A percentile compares a stretch with the other conserved stretches of the same genome.
Evolutionary conservation across 2,329 filamentous ascomycete genomes (phyloP).

Genomic region (Penicillium sp.): DNA sequence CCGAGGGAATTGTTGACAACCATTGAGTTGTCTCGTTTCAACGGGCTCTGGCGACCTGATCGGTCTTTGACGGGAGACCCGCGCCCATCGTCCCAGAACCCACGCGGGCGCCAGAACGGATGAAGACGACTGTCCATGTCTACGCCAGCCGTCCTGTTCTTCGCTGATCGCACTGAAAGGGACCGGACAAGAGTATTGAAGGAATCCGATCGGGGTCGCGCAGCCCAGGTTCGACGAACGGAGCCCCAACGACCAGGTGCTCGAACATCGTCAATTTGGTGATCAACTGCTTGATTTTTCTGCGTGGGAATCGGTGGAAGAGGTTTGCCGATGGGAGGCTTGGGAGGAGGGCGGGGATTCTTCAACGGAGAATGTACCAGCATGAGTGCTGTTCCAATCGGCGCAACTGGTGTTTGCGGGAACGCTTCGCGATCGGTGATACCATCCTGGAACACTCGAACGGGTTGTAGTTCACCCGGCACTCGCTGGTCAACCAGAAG

Average conservation of each 20-base stretch:
- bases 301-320: constrained; percentile 54
- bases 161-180: constrained; percentile 41
- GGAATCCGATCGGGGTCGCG: constrained; percentile 42
- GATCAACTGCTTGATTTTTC: constrained; percentile 18
- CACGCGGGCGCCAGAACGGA: constrained; percentile 62
- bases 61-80: constrained; percentile 39
- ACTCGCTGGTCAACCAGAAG: constrained; percentile 59
- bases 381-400: constrained; percentile 7
- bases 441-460: constrained; percentile 27
- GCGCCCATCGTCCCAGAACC: constrained; percentile 60
- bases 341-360: constrained; percentile 58
- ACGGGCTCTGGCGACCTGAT: constrained; percentile 27
- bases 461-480: constrained; percentile 28
- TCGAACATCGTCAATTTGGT: constrained; percentile 20
- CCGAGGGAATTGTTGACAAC: constrained; percentile 57
- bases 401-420: constrained; percentile 29
- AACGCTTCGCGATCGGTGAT: constrained; percentile 11
- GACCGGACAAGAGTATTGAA: constrained; percentile 38
- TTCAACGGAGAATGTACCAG: constrained; percentile 57
- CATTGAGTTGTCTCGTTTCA: constrained; percentile 32
- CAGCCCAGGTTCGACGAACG: constrained; percentile 37
- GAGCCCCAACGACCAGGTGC: constrained; percentile 35
- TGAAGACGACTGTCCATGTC: constrained; percentile 52
- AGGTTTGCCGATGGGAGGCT: constrained; percentile 56
- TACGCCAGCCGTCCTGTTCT: constrained; percentile 43